Conservation (phyloP, 148 eudicot species). For the Gaultheria prostrata region DNA sequence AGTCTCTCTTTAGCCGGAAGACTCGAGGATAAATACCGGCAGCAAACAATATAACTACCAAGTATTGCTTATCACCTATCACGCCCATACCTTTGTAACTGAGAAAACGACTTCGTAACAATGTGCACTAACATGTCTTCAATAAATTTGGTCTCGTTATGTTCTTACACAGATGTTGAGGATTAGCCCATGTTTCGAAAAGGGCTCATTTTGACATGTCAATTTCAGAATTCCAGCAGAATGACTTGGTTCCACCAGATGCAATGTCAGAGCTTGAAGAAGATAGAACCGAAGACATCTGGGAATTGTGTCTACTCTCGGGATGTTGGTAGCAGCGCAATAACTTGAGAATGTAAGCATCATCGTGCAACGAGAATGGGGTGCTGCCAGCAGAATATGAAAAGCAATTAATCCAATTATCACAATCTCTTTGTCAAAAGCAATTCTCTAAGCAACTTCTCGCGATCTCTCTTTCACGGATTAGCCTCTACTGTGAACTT, state of each 20-base stretch:
- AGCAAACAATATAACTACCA: background rate
- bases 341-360: constrained; percentile 14
- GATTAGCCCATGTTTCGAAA: background rate
- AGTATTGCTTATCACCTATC: background rate
- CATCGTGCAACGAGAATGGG: constrained; percentile 15
- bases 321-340: constrained; percentile 4
- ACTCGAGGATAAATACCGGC: background rate
- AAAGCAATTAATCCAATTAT: background rate
- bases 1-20: background rate
- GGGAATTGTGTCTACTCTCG: constrained; percentile 2
- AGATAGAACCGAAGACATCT: constrained; percentile 2
- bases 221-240: constrained; percentile 15
- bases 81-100: background rate
- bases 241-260: constrained; percentile 13
- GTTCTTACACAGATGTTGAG: background rate
- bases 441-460: no score
- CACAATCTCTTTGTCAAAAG: background rate
- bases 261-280: constrained; percentile 9
- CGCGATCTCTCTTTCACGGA: background rate
- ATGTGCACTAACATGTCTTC: background rate
- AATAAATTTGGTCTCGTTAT: background rate
- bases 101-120: background rate
- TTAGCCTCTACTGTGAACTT: background rate
- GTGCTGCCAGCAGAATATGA: constrained; percentile 1
- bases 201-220: background rate